phyloP scores from a whole-genome alignment of 768 basidiomycete genomes.

The Arthromyces matolae region DNA sequence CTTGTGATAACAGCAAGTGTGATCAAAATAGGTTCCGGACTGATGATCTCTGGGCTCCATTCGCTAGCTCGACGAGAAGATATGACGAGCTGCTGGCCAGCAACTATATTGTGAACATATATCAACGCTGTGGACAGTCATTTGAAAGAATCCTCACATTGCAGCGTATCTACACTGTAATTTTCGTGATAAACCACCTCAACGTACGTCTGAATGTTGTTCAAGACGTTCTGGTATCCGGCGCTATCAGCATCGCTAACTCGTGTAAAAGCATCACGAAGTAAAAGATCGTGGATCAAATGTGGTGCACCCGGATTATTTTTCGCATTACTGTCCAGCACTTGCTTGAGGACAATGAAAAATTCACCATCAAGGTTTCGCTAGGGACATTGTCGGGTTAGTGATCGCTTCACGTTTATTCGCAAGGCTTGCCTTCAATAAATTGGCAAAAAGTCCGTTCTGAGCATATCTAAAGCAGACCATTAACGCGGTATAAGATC shows the following conservation, averaged over 20 bases:
- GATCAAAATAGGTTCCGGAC: conserved; percentile 53
- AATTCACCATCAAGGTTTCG: conserved; percentile 43
- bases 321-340: conserved; percentile 36
- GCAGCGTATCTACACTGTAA: conserved; percentile 51
- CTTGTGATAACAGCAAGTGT: conserved; percentile 52
- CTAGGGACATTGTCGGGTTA: conserved; percentile 23
- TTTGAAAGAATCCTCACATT: conserved; percentile 40
- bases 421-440: conserved; percentile 50
- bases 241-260: conserved; percentile 47
- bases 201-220: conserved; percentile 56
- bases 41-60: conserved; percentile 40
- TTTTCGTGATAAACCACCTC: conserved; percentile 53
- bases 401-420: not conserved
- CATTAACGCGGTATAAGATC: not conserved
- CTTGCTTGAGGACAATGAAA: conserved; percentile 50
- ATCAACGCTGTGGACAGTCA: not conserved
- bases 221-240: conserved; percentile 48
- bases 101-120: conserved; percentile 34
- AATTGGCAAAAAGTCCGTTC: conserved; percentile 51
- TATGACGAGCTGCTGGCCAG: conserved; percentile 49
- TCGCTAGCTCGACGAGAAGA: conserved; percentile 60
- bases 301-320: conserved; percentile 23
- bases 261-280: conserved; percentile 53
- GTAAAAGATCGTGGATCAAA: conserved; percentile 43
- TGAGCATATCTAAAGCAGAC: conserved; percentile 43